Base-by-base conservation (phyloP, 805 yeast genomes). In the Candida pseudofarinosa region DNA sequence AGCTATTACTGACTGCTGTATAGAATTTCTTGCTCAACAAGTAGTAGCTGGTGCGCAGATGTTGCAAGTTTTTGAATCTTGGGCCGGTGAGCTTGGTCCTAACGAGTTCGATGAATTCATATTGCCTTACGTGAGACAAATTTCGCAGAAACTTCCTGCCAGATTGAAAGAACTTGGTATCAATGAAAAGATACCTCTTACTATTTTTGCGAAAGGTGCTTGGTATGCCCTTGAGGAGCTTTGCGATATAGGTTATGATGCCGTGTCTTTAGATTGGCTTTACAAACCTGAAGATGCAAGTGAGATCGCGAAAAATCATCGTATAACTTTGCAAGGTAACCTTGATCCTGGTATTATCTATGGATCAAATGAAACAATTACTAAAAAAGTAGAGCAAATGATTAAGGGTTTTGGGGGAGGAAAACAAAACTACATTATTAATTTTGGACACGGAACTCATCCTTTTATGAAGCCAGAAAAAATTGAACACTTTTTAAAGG, bases 21-120 rank as follows among this genome's bases (percentile, higher is more conserved):
- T 91, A 32, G 98, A 91, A 62, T 93, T 91, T 59, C 74, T 93
- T 56, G 95, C 96, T 3, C 86, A 83, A 56, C 99, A 93, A 67
- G 96, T 93, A 36, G 80, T 82, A 52, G 99, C 99, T 1, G 99
- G 99, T 53, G 98, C 98, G 30, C 99, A 93, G 70, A 89, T 93
- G 83, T 74, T 93, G 47, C 99, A 93, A 67, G 89, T 93, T 30
- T 93, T 93, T 59, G 99, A 93, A 60, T 85, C 96, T 31, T 90
- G 97, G 96, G 99, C 96, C 44, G 96, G 98, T 40, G 98, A 93
- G 67, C 74, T 93, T 44, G 93, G 96, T 1, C 95, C 97, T 10
- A 70, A 70, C 40, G 99, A 93, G 57, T 93, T 91, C 65, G 75
- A 76, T 48, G 90, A 86, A 62, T 93, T 89, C 63, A 83, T 95